phyloP scores from a whole-genome alignment of 495 filamentous ascomycete species.

The Penicillium psychrofluorescens region DNA sequence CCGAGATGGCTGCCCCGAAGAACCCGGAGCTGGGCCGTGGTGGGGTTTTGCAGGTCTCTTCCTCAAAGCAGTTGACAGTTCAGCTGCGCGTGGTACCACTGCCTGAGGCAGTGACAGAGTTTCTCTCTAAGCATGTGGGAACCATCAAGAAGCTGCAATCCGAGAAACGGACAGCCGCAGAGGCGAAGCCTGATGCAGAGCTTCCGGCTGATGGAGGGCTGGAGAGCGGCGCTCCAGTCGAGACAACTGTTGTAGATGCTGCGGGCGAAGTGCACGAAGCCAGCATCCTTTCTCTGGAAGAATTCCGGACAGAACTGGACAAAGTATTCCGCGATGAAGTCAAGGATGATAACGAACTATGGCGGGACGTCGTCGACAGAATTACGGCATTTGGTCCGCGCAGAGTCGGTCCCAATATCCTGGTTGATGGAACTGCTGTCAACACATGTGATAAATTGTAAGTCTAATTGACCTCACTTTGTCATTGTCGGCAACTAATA shows the following conservation, averaged over 20 bases:
- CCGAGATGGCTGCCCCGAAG: constrained; percentile 85
- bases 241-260: constrained; percentile 25
- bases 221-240: constrained; percentile 20
- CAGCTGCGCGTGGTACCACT: constrained; percentile 74
- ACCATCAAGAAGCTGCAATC: constrained; percentile 76
- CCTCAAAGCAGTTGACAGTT: constrained; percentile 78
- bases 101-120: constrained; percentile 72
- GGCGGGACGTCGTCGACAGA: constrained; percentile 69
- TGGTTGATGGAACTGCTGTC: constrained; percentile 75
- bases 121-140: constrained; percentile 68
- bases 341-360: constrained; percentile 60
- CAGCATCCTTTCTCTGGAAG: constrained; percentile 56
- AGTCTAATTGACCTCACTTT: constrained; percentile 13
- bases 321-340: constrained; percentile 54
- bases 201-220: constrained; percentile 16
- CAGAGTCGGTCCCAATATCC: constrained; percentile 77
- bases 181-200: constrained; percentile 30
- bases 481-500: constrained; percentile 2
- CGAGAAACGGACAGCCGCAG: constrained; percentile 45
- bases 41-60: constrained; percentile 62
- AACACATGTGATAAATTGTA: constrained; percentile 71
- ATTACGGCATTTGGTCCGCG: constrained; percentile 86
- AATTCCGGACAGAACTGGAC: constrained; percentile 68
- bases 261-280: constrained; percentile 44
- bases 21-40: constrained; percentile 87